Evolutionary conservation across 129 eudicot genomes (phyloP), one percentile per base, ranked within the genome.

Genomic region (Centella asiatica): DNA sequence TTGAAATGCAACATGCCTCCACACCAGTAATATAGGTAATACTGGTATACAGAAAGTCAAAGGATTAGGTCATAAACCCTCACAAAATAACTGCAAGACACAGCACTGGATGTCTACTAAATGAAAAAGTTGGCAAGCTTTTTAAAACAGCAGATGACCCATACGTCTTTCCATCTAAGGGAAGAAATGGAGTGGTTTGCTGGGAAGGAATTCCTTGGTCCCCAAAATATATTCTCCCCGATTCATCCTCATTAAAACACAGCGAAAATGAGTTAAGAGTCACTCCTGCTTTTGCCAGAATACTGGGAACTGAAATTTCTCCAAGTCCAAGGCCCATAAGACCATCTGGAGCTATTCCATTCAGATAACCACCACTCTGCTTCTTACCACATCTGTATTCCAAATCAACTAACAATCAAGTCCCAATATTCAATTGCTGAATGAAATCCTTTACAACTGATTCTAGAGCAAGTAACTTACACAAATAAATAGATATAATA

Each of bases 291-390:
- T 85, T 82, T 10, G 96, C 92, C 72, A 93, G 86, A 57, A 76
- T 57, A 79, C 89, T 93, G 63, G 95, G 95, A 45, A 93, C 92
- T 49, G 99, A 88, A 52, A 85, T 75, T 15, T 88, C 84, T 5
- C 92, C 88, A 44, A 78, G 75, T 58, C 99, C 99, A 48, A 93
- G 81, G 60, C 99, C 99, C 78, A 93, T 65, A 29, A 93, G 72
- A 69, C 99, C 99, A 76, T 93, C 99, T 56, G 99, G 99, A 45
- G 99, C 99, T 65, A 93, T 73, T 71, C 99, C 99, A 23, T 77
- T 80, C 71, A 93, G 74, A 83, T 93, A 93, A 57, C 78, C 84
- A 76, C 99, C 99, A 72, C 85, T 93, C 69, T 93, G 99, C 81
- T 82, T 74, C 75, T 74, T 85, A 39, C 99, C 99, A 78, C 99